A percentile compares a stretch with the other conserved stretches of the same genome.
Conservation (phyloP, 169 alveolate species). For the Plasmodium chabaudi region DNA sequence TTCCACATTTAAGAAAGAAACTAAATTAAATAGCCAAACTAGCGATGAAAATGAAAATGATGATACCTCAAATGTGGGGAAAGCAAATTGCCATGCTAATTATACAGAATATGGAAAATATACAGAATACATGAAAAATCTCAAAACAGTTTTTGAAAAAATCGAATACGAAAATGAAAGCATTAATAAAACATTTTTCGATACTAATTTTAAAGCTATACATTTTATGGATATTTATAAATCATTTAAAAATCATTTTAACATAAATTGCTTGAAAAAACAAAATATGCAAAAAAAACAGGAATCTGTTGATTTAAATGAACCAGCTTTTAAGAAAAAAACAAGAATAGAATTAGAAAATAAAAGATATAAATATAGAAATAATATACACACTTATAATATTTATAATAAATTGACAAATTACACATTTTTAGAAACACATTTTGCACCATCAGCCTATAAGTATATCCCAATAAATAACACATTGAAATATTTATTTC, state of each 20-base stretch:
- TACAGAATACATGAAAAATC: slow-evolving; percentile 28
- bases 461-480: slow-evolving; percentile 70
- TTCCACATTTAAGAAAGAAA: neutral
- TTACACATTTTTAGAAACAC: slow-evolving; percentile 60
- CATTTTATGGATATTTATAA: slow-evolving; percentile 63
- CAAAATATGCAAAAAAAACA: slow-evolving; percentile 1
- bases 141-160: slow-evolving; percentile 45
- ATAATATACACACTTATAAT: slow-evolving; percentile 45
- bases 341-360: slow-evolving; percentile 24
- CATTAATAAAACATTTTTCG: slow-evolving; percentile 32
- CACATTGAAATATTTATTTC: slow-evolving; percentile 61
- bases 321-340: neutral
- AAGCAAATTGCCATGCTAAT: neutral
- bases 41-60: neutral
- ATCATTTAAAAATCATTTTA: slow-evolving; percentile 70
- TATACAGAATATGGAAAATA: neutral
- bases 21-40: neutral
- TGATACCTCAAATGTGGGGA: neutral
- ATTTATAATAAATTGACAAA: slow-evolving; percentile 64
- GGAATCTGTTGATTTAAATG: neutral
- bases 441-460: slow-evolving; percentile 70
- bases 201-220: neutral
- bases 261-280: slow-evolving; percentile 9
- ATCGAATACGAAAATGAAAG: slow-evolving; percentile 40
- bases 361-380: slow-evolving; percentile 26